Evolutionary conservation across 306 rosid genomes (phyloP).

Genomic region (Elaeagnus macrophylla): DNA sequence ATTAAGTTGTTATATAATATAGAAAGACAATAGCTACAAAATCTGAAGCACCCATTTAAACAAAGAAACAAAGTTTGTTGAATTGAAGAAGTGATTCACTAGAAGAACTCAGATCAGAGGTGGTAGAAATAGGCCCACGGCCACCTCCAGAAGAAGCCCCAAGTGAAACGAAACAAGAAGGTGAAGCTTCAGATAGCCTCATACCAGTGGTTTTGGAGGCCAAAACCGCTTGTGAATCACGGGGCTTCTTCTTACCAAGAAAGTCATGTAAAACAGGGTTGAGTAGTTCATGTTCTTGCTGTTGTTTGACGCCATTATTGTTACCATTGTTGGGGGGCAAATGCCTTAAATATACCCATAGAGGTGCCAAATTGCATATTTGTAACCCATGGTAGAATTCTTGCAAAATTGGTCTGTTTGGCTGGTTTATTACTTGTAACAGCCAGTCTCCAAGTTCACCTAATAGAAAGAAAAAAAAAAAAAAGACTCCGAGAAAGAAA

Average conservation of each 20-base stretch:
- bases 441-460: too few species aligned
- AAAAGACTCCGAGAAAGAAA: too few species aligned
- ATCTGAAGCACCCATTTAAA: not conserved
- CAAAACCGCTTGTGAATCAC: conserved; percentile 23
- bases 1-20: not conserved
- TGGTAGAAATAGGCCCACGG: conserved; percentile 62
- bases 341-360: too few species aligned
- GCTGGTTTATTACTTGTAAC: too few species aligned
- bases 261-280: conserved; percentile 74
- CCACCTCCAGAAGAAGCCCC: conserved; percentile 52
- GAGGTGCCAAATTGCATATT: too few species aligned
- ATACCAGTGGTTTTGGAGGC: conserved; percentile 36
- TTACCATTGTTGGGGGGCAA: conserved; percentile 37
- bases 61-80: not conserved
- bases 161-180: conserved; percentile 42
- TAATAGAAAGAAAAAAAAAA: too few species aligned
- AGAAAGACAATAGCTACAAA: not conserved
- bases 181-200: conserved; percentile 37
- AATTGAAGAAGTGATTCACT: conserved; percentile 37
- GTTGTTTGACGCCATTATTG: conserved; percentile 16
- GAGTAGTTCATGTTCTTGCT: conserved; percentile 21
- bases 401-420: too few species aligned
- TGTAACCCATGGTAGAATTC: too few species aligned
- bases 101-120: conserved; percentile 77
- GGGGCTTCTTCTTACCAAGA: conserved; percentile 65